phyloP scores from a whole-genome alignment of 2,329 filamentous ascomycete species.

The Diplocarpon mali region DNA sequence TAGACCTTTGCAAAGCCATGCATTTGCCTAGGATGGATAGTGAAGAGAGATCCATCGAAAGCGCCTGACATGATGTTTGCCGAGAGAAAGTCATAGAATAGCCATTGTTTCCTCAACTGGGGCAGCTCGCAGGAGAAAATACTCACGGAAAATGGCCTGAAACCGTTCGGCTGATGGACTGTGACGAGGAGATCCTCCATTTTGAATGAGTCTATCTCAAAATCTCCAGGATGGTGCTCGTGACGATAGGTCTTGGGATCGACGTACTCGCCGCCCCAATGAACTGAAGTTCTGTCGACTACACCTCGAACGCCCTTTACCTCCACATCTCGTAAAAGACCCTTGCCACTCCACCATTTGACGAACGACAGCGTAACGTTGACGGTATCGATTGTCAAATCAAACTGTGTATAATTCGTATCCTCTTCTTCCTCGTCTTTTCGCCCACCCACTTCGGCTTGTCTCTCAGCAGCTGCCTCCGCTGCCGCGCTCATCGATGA shows the following conservation, averaged over 20 bases:
- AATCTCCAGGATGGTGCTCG: conserved; percentile 81
- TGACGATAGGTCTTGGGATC: conserved; percentile 85
- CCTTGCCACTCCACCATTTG: conserved; percentile 99
- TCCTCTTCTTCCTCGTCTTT: conserved; percentile 55
- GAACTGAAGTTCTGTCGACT: conserved; percentile 76
- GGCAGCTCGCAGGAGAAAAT: conserved; percentile 94
- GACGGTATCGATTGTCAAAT: conserved; percentile 86
- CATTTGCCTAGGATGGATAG: conserved; percentile 86
- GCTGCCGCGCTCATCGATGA: conserved; percentile 77
- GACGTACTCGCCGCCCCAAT: conserved; percentile 54
- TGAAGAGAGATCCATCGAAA: conserved; percentile 91
- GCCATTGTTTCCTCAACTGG: conserved; percentile 85
- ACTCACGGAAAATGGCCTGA: conserved; percentile 90
- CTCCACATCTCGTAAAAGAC: conserved; percentile 81
- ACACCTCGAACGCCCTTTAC: conserved; percentile 89
- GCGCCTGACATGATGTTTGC: conserved; percentile 95
- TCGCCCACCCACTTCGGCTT: conserved; percentile 36
- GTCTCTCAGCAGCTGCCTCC: conserved; percentile 64
- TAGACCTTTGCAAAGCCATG: conserved; percentile 65
- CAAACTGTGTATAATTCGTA: conserved; percentile 95
- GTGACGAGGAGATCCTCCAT: conserved; percentile 89
- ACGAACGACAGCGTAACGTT: conserved; percentile 94
- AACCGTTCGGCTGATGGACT: conserved; percentile 77
- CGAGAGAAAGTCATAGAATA: conserved; percentile 94
- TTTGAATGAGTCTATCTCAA: conserved; percentile 94